Percentiles rank a stretch among this genome's conserved stretches.
These are phyloP conservation scores for Trichoderma sp. DNA, from an alignment of 2,329 filamentous ascomycete genomes.

Conservation along the genomic window DNA sequence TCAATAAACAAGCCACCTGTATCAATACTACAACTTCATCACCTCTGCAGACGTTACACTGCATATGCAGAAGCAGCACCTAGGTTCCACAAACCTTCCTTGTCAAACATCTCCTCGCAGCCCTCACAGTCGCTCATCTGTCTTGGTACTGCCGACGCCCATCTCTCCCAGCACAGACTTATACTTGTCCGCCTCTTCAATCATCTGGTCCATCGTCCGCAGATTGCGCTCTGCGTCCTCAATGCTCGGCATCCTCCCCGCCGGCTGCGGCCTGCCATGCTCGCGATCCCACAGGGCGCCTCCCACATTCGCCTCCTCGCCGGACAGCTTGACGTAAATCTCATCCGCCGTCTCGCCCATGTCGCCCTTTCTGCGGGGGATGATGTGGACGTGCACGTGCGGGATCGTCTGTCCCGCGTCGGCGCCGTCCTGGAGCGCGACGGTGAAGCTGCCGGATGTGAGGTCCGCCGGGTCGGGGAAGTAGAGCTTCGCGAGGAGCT, in stretches of 20 bases:
- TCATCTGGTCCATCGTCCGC: constrained; percentile 75
- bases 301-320: constrained; percentile 81
- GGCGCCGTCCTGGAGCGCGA: constrained; percentile 90
- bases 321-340: constrained; percentile 81
- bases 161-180: constrained; percentile 52
- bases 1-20: neutral
- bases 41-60: neutral
- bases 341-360: constrained; percentile 57
- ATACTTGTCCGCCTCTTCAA: constrained; percentile 71
- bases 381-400: constrained; percentile 91
- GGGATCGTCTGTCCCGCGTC: constrained; percentile 92
- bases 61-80: neutral
- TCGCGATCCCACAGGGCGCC: constrained; percentile 62
- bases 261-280: constrained; percentile 48
- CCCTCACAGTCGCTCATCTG: constrained; percentile 7
- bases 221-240: constrained; percentile 71
- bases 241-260: constrained; percentile 65
- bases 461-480: constrained; percentile 50
- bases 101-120: neutral
- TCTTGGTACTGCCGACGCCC: constrained; percentile 33
- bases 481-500: constrained; percentile 66
- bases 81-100: neutral
- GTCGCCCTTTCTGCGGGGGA: constrained; percentile 67
- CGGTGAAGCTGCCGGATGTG: constrained; percentile 76
- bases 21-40: neutral